Evolutionary conservation across 2,329 filamentous ascomycete species (phyloP).

Genomic region (Xylaria hypoxylon): DNA sequence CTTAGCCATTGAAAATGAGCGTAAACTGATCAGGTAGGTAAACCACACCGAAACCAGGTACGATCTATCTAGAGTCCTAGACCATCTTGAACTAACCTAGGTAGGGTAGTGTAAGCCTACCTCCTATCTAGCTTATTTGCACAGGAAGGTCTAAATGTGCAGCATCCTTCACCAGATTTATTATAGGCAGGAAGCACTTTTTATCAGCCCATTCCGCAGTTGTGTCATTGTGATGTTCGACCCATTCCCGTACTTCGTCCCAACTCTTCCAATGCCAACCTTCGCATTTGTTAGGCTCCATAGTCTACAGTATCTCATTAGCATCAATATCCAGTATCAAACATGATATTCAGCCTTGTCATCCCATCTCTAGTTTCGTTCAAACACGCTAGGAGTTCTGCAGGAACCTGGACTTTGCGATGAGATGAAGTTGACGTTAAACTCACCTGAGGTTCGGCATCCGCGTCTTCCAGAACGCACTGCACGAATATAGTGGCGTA

Average conservation of each 20-base stretch:
- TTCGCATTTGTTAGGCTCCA: constrained; percentile 64
- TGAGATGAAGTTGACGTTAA: neutral
- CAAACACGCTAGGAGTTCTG: neutral
- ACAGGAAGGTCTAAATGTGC: constrained; percentile 25
- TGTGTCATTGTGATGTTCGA: constrained; percentile 46
- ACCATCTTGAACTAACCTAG: too few relatives aligned
- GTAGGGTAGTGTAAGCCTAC: neutral
- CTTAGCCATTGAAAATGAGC: too few relatives aligned
- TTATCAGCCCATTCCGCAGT: constrained; percentile 44
- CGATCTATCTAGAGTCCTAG: too few relatives aligned
- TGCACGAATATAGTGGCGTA: constrained; percentile 80
- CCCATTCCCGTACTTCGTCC: constrained; percentile 55
- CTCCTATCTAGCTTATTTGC: neutral
- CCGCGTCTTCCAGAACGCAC: constrained; percentile 61
- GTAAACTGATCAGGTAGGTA: too few relatives aligned
- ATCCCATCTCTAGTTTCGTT: neutral
- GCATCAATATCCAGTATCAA: constrained; percentile 10
- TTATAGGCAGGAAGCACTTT: constrained; percentile 56
- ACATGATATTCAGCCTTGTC: neutral
- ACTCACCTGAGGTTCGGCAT: constrained; percentile 65
- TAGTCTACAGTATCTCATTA: constrained; percentile 47
- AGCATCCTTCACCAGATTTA: constrained; percentile 41
- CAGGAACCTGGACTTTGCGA: neutral
- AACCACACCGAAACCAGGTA: too few relatives aligned
- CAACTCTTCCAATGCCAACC: constrained; percentile 63